A percentile compares a stretch with the other conserved stretches of the same genome.
These are phyloP conservation scores for Abrus pulchellus DNA, from an alignment of 306 rosid genomes.

Conservation along the genomic window DNA sequence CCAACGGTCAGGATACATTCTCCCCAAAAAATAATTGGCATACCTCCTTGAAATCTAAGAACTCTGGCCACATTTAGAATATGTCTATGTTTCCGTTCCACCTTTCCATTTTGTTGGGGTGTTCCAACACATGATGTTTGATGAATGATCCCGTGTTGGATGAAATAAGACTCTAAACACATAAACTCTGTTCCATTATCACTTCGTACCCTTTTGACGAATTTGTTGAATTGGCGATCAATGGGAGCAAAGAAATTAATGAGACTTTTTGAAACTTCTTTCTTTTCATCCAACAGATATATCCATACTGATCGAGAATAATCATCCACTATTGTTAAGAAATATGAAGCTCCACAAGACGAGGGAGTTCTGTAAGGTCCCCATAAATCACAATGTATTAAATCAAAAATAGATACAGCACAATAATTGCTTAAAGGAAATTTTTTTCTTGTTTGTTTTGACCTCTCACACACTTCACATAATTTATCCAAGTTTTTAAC, in stretches of 20 bases:
- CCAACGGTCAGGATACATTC: not conserved
- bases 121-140: not conserved
- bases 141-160: not conserved
- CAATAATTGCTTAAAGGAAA: too few species aligned
- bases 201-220: too few species aligned
- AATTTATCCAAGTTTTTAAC: not conserved
- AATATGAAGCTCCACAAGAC: not conserved
- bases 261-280: not conserved
- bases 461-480: not conserved
- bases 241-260: not conserved
- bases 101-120: not conserved
- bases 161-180: not conserved
- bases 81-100: not conserved
- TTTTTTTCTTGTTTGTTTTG: too few species aligned
- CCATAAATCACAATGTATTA: not conserved
- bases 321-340: not conserved
- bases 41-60: not conserved
- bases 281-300: not conserved
- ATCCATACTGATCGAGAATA: not conserved
- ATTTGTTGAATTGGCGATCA: not conserved
- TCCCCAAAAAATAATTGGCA: not conserved
- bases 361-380: not conserved
- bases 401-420: too few species aligned
- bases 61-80: not conserved
- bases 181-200: too few species aligned